A percentile compares a stretch with the other conserved stretches of the same genome.
These are phyloP conservation scores for Ceriops zippeliana DNA, from an alignment of 345 rosid species.

Conservation along the genomic window DNA sequence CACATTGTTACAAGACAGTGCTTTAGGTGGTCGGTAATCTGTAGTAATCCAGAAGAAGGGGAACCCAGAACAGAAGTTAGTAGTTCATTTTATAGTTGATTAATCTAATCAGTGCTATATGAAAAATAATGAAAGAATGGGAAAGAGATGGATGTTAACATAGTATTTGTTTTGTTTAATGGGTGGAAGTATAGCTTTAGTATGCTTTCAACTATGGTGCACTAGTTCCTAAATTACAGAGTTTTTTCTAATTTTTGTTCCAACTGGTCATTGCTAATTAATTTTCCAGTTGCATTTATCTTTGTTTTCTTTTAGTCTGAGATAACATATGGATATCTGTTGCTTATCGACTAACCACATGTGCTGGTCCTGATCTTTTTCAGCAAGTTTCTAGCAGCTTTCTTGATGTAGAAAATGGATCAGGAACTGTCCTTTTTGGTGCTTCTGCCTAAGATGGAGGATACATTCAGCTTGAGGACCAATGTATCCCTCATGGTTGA, in stretches of 20 bases:
- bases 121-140: too few species aligned
- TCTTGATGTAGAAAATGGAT: conserved; percentile 53
- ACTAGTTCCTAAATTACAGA: not conserved
- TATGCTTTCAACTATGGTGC: too few species aligned
- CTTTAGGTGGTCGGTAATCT: too few species aligned
- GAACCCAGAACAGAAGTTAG: too few species aligned
- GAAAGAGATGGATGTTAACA: too few species aligned
- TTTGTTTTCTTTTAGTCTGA: not conserved
- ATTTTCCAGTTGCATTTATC: not conserved
- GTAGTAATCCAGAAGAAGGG: too few species aligned
- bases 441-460: conserved; percentile 32
- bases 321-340: not conserved
- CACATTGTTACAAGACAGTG: too few species aligned
- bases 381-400: conserved; percentile 68
- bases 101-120: too few species aligned
- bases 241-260: not conserved
- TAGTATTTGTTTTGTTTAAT: too few species aligned
- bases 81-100: too few species aligned
- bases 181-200: too few species aligned
- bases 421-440: conserved; percentile 50
- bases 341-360: conserved; percentile 7
- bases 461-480: not conserved
- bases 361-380: conserved; percentile 16
- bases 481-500: not conserved
- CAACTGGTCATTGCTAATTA: too few species aligned